phyloP scores from a whole-genome alignment of 1,139 yeast genomes.

The Tardiomyces digboiensis region DNA sequence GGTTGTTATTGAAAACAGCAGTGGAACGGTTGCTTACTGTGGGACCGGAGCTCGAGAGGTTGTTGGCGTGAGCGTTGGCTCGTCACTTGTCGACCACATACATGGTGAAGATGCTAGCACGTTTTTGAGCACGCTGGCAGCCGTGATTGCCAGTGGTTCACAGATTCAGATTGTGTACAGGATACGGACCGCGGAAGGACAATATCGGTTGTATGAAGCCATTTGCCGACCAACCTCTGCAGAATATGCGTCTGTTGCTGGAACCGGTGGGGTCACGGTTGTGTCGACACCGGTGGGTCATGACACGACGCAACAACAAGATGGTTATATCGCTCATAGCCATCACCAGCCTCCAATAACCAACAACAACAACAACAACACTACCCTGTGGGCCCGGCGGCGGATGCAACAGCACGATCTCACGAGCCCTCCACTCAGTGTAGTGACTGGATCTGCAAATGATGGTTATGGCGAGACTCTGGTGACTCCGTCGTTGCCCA shows the following conservation, averaged over 20 bases:
- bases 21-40: neutral
- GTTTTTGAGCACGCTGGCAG: slow-evolving; percentile 10
- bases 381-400: neutral
- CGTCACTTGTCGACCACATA: slow-evolving; percentile 5
- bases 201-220: slow-evolving; percentile 8
- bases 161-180: slow-evolving; percentile 13
- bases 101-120: slow-evolving; percentile 18
- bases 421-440: neutral
- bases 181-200: slow-evolving; percentile 6
- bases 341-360: no score
- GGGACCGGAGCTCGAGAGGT: neutral
- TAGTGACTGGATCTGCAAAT: neutral
- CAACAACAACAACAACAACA: no score
- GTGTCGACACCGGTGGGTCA: neutral
- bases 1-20: neutral
- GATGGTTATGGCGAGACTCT: neutral
- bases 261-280: neutral
- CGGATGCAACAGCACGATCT: neutral
- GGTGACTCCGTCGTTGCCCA: neutral
- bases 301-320: no score
- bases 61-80: neutral
- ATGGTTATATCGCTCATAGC: no score
- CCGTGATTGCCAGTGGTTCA: slow-evolving; percentile 8
- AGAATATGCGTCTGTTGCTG: neutral
- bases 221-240: slow-evolving; percentile 9